A percentile compares a stretch with the other conserved stretches of the same genome.
phyloP scores from a whole-genome alignment of 2,329 filamentous ascomycete genomes.

The Grosmannia huntii region DNA sequence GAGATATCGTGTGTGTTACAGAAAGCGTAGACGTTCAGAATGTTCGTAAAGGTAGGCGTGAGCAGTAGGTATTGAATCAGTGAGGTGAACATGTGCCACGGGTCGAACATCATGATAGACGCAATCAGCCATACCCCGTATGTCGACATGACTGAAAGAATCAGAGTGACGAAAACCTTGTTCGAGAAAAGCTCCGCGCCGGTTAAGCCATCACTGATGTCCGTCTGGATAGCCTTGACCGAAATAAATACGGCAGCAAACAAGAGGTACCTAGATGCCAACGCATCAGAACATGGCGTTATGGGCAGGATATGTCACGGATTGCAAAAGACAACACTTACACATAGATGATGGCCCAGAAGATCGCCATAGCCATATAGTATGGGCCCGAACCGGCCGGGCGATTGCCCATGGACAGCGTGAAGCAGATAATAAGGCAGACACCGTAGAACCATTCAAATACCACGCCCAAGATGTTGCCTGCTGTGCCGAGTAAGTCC shows the following conservation, averaged over 20 bases:
- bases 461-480: slow-evolving; percentile 70
- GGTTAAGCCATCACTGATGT: slow-evolving; percentile 57
- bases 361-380: slow-evolving; percentile 96
- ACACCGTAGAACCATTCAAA: slow-evolving; percentile 96
- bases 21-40: slow-evolving; percentile 97
- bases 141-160: slow-evolving; percentile 83
- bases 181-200: slow-evolving; percentile 70
- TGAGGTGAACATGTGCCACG: slow-evolving; percentile 98
- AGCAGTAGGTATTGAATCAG: slow-evolving; percentile 90
- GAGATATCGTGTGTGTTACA: slow-evolving; percentile 97
- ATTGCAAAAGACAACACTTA: slow-evolving; percentile 29
- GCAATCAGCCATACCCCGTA: slow-evolving; percentile 88
- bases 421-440: slow-evolving; percentile 86
- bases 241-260: slow-evolving; percentile 95
- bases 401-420: slow-evolving; percentile 85
- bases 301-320: too few species aligned
- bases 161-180: slow-evolving; percentile 80
- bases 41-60: slow-evolving; percentile 94
- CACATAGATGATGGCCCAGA: slow-evolving; percentile 94
- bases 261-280: slow-evolving; percentile 57
- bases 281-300: slow-evolving; percentile 5
- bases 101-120: slow-evolving; percentile 90
- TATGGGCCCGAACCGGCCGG: slow-evolving; percentile 87
- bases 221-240: slow-evolving; percentile 66
- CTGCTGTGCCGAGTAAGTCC: slow-evolving; percentile 60